Evolutionary conservation across 805 yeast genomes (phyloP), one percentile per base, ranked within the genome.

Genomic region (Grigorovia jiainica): DNA sequence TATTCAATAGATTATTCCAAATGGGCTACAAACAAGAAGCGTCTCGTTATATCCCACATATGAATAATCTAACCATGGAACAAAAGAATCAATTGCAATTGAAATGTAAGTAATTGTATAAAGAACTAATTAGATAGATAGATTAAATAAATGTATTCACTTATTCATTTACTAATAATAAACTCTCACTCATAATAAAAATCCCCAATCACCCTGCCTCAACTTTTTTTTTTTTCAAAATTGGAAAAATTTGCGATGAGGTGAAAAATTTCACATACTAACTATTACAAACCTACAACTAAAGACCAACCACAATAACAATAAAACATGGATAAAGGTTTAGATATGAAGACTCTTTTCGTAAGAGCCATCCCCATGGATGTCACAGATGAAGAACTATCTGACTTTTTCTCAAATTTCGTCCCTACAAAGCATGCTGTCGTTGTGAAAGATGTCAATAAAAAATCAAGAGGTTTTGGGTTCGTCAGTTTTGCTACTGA

Each of bases 371-470:
- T 90, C 29, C 97, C 97, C 2, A 68, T 70, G 45, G 79, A 76
- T 33, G 94, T 87, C 7, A 82, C 94, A 1, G 76, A 80, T 18
- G 95, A 87, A 45, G 79, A 86, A 52, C 70, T 92, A 34, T 73
- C 90, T 1, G 85, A 83, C 51, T 87, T 73, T 62, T 92, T 92
- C 58, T 82, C 97, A 1, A 87, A 87, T 49, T 82, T 87, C 65
- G 90, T 86, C 4, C 98, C 98, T 6, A 94, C 90, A 10, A 87
- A 82, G 63, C 98, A 92, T 63, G 95, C 97, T 2, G 89, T 87
- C 36, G 75, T 92, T 34, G 97, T 92, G 15, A 82, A 71, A 32
- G 96, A 89, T 57, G 68, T 69, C 9, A 77, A 81, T 29, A 76
- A 83, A 42, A 72, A 81, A 36, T 86, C 96, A 3, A 75, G 89